Evolutionary conservation across 2,329 filamentous ascomycete genomes (phyloP).

Genomic region (Stylonectria norvegica): DNA sequence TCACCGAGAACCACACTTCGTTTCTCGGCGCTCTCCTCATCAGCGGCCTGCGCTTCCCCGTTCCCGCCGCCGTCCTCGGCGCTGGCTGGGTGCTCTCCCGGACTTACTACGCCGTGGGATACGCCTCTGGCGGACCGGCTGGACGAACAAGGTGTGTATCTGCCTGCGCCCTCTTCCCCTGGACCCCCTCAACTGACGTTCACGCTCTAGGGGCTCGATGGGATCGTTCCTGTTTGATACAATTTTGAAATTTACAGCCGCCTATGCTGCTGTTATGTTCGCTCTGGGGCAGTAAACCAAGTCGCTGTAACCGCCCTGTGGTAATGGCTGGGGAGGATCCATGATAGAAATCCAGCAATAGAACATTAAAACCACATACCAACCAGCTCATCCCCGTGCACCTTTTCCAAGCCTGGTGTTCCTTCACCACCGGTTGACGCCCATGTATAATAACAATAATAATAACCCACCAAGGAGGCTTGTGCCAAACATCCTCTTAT

Average conservation of each 20-base stretch:
- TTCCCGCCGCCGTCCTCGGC: conserved; percentile 47
- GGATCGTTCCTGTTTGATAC: conserved; percentile 35
- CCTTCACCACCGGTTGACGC: conserved; percentile 17
- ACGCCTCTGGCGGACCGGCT: conserved; percentile 45
- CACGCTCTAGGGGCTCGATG: conserved; percentile 33
- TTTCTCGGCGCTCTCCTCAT: conserved; percentile 53
- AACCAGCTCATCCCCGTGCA: conserved; percentile 8
- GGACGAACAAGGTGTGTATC: conserved; percentile 40
- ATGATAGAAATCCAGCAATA: conserved; percentile 10
- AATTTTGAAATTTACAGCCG: conserved; percentile 41
- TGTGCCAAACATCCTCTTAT: too few species aligned
- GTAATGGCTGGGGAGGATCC: neutral
- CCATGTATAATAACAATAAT: conserved; percentile 7
- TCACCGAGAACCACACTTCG: conserved; percentile 56
- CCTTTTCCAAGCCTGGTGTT: conserved; percentile 14
- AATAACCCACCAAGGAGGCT: too few species aligned
- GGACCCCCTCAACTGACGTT: conserved; percentile 15
- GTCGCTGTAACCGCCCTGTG: neutral
- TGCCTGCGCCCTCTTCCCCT: neutral
- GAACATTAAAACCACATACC: conserved; percentile 8
- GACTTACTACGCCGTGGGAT: conserved; percentile 54
- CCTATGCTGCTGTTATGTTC: conserved; percentile 40
- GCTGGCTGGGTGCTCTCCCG: conserved; percentile 51
- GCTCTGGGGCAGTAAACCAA: conserved; percentile 31
- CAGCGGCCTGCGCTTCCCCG: conserved; percentile 53